These are phyloP conservation scores for Ogataea chonburiensis DNA, from an alignment of 805 yeast genomes.

Conservation along the genomic window DNA sequence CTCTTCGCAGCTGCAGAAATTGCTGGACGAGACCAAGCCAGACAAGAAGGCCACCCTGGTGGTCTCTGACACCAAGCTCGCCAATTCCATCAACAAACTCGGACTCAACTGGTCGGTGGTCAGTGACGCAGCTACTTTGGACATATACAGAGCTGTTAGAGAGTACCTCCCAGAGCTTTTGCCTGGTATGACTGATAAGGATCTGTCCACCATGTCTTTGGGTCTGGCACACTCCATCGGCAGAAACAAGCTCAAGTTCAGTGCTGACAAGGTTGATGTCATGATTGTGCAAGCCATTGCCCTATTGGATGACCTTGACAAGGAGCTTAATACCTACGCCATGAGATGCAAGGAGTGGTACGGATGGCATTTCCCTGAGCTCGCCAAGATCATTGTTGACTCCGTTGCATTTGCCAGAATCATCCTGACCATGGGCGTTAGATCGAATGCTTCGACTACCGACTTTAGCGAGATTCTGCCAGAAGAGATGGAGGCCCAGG, in stretches of 20 bases:
- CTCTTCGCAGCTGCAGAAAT: constrained; percentile 72
- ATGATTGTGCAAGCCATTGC: constrained; percentile 99
- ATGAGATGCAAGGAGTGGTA: constrained; percentile 99
- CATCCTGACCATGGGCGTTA: constrained; percentile 88
- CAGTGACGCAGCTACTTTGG: constrained; percentile 92
- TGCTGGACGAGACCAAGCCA: constrained; percentile 72
- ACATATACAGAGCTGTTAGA: constrained; percentile 91
- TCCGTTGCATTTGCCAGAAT: constrained; percentile 96
- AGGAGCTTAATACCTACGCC: constrained; percentile 96
- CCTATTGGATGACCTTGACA: constrained; percentile 91
- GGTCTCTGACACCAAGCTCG: constrained; percentile 93
- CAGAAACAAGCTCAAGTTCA: constrained; percentile 95
- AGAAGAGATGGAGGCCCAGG: constrained; percentile 88
- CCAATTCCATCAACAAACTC: constrained; percentile 92
- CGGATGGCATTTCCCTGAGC: constrained; percentile 99
- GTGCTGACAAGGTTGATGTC: constrained; percentile 97
- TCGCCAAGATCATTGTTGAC: constrained; percentile 95
- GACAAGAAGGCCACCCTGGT: constrained; percentile 85
- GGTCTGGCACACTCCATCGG: constrained; percentile 99
- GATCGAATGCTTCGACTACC: constrained; percentile 86
- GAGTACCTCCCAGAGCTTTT: constrained; percentile 90
- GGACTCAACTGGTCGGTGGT: constrained; percentile 86
- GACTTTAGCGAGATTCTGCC: constrained; percentile 90
- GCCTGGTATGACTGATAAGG: constrained; percentile 87
- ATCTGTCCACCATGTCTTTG: constrained; percentile 89